phyloP scores from a whole-genome alignment of 305 asterid genomes.

The Petunia hybrid region DNA sequence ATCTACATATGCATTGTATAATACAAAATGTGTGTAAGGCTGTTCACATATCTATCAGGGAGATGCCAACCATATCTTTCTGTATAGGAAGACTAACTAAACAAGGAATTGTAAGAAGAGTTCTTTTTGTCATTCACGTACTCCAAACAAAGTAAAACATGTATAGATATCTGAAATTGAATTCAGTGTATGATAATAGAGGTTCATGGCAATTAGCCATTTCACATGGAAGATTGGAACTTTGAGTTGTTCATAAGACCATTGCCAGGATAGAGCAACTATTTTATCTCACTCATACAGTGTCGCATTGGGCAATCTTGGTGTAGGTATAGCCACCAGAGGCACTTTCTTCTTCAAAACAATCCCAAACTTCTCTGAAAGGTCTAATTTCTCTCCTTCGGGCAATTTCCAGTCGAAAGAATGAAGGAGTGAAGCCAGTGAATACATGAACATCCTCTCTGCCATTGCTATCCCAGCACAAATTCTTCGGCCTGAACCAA shows the following conservation, averaged over 20 bases:
- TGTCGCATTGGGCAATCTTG: constrained; percentile 53
- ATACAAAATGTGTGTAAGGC: too few relatives aligned
- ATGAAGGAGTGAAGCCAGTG: constrained; percentile 71
- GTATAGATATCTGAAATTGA: too few relatives aligned
- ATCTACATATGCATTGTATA: too few relatives aligned
- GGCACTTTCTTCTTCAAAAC: constrained; percentile 72
- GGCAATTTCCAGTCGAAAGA: constrained; percentile 78
- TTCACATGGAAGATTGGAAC: neutral
- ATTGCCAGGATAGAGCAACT: neutral
- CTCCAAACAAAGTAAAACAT: too few relatives aligned
- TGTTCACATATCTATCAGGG: too few relatives aligned
- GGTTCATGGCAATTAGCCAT: neutral
- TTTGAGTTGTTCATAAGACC: neutral
- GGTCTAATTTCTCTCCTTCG: constrained; percentile 50
- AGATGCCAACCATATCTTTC: too few relatives aligned
- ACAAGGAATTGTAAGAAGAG: too few relatives aligned
- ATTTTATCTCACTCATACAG: constrained; percentile 43
- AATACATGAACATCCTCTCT: constrained; percentile 72
- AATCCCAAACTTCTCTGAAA: constrained; percentile 76
- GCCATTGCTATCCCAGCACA: constrained; percentile 74
- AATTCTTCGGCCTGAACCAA: constrained; percentile 81
- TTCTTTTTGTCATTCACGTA: too few relatives aligned
- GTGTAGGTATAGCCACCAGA: constrained; percentile 64
- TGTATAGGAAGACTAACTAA: too few relatives aligned
- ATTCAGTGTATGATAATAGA: neutral